phyloP scores from a whole-genome alignment of 1,139 yeast genomes.

The Blastobotrys aristatus region DNA sequence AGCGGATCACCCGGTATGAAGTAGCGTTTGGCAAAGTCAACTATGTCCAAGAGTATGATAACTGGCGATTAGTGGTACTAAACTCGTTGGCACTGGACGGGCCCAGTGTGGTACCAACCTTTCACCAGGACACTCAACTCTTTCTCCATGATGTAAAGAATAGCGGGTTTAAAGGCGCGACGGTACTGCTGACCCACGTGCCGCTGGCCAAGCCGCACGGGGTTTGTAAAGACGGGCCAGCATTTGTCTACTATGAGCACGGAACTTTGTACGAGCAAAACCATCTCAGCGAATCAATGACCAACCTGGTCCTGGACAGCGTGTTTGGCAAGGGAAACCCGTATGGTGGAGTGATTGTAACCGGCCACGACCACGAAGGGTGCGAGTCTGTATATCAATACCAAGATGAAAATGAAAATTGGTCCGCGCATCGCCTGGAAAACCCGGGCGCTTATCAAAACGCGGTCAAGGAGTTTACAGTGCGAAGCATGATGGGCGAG shows the following conservation, averaged over 20 bases:
- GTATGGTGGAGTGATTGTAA: slow-evolving; percentile 67
- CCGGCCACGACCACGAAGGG: slow-evolving; percentile 97
- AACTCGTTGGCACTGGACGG: slow-evolving; percentile 86
- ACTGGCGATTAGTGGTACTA: slow-evolving; percentile 80
- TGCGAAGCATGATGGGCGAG: slow-evolving; percentile 94
- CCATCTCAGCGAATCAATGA: slow-evolving; percentile 62
- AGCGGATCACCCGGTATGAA: slow-evolving; percentile 76
- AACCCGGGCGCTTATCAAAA: slow-evolving; percentile 16
- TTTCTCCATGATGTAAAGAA: slow-evolving; percentile 54
- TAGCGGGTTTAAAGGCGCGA: slow-evolving; percentile 63
- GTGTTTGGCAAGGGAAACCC: slow-evolving; percentile 46
- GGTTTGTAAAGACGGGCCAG: slow-evolving; percentile 82
- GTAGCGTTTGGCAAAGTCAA: slow-evolving; percentile 77
- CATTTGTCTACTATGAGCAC: slow-evolving; percentile 58
- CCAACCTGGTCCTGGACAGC: slow-evolving; percentile 61
- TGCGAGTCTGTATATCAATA: slow-evolving; percentile 60
- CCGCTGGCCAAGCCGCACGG: slow-evolving; percentile 83
- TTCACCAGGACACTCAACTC: slow-evolving; percentile 60
- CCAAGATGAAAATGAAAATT: not conserved
- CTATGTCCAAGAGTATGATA: slow-evolving; percentile 56
- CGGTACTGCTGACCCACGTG: slow-evolving; percentile 80
- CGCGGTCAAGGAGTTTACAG: slow-evolving; percentile 67
- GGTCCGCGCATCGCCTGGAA: slow-evolving; percentile 19
- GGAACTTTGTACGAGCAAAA: slow-evolving; percentile 65
- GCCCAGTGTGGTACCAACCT: slow-evolving; percentile 39